Conservation (phyloP, 2,329 filamentous ascomycete genomes). For the Pleomassaria siparia region DNA sequence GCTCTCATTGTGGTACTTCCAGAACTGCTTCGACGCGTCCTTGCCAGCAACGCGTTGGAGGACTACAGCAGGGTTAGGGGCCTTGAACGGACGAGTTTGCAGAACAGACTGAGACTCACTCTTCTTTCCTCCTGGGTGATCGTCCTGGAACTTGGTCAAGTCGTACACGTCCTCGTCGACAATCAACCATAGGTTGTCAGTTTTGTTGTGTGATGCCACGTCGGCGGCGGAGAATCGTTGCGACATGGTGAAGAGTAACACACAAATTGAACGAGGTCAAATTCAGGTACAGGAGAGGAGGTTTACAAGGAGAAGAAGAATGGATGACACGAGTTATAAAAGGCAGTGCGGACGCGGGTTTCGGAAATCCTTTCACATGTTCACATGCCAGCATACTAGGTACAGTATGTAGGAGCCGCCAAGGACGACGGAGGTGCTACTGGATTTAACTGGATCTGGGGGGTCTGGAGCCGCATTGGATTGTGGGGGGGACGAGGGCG, state of each 20-base stretch:
- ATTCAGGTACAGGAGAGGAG: constrained; percentile 4
- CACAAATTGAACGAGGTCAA: constrained; percentile 7
- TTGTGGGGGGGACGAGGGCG: constrained; percentile 17
- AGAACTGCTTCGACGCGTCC: constrained; percentile 69
- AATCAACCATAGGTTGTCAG: constrained; percentile 82
- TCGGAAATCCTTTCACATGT: constrained; percentile 42
- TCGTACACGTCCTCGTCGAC: constrained; percentile 97
- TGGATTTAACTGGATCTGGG: constrained; percentile 19
- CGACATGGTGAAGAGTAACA: constrained; percentile 64
- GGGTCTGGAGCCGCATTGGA: constrained; percentile 28
- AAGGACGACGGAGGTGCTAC: constrained; percentile 30
- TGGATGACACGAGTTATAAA: constrained; percentile 18
- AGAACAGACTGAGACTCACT: constrained; percentile 48
- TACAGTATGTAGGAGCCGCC: constrained; percentile 26
- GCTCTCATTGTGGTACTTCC: constrained; percentile 64
- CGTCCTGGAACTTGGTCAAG: constrained; percentile 66
- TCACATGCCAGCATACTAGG: constrained; percentile 44
- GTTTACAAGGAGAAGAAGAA: constrained; percentile 24
- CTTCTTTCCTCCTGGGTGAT: constrained; percentile 68
- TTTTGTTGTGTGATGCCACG: constrained; percentile 89
- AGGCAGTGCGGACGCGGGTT: constrained; percentile 19
- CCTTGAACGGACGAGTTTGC: background rate
- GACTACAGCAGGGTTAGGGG: constrained; percentile 47
- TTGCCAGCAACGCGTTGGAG: constrained; percentile 66
- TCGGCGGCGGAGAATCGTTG: constrained; percentile 82